Percentiles rank a stretch among this genome's conserved stretches.
Evolutionary conservation across 306 rosid genomes (phyloP).

Genomic region (Cicer cuneatum): DNA sequence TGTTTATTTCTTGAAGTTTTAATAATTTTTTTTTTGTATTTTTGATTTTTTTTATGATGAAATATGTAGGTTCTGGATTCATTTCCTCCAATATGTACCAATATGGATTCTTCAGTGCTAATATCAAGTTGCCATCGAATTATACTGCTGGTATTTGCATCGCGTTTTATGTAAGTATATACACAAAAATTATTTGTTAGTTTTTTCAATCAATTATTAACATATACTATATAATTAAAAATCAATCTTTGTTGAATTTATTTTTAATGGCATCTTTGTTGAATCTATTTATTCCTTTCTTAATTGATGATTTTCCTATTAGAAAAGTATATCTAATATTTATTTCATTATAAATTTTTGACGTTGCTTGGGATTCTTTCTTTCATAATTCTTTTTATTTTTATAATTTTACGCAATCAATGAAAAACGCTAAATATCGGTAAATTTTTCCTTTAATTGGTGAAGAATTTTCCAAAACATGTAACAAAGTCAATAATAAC

Average conservation of each 20-base stretch:
- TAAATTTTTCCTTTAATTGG: conserved; percentile 39
- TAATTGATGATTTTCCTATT: not conserved
- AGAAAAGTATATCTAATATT: not conserved
- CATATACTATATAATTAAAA: too few species aligned
- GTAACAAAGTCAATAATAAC: conserved; percentile 37
- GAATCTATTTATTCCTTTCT: not conserved
- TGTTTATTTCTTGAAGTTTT: not conserved
- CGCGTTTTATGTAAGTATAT: conserved; percentile 78
- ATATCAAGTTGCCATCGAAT: conserved; percentile 85
- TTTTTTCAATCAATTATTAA: conserved; percentile 1
- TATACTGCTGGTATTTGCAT: conserved; percentile 87
- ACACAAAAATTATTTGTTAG: not conserved
- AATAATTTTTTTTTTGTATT: not conserved
- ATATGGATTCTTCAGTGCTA: conserved; percentile 94
- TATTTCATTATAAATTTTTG: too few species aligned
- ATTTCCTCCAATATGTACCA: conserved; percentile 79
- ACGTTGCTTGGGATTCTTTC: conserved; percentile 24
- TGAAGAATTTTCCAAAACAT: not conserved
- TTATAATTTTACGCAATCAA: not conserved
- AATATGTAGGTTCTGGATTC: conserved; percentile 82
- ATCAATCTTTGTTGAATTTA: too few species aligned
- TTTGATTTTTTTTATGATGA: not conserved
- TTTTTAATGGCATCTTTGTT: not conserved
- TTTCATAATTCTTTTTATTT: not conserved
- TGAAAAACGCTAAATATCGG: conserved; percentile 31